Conservation (phyloP, 1,139 yeast species). For the Taphrina sp. region DNA sequence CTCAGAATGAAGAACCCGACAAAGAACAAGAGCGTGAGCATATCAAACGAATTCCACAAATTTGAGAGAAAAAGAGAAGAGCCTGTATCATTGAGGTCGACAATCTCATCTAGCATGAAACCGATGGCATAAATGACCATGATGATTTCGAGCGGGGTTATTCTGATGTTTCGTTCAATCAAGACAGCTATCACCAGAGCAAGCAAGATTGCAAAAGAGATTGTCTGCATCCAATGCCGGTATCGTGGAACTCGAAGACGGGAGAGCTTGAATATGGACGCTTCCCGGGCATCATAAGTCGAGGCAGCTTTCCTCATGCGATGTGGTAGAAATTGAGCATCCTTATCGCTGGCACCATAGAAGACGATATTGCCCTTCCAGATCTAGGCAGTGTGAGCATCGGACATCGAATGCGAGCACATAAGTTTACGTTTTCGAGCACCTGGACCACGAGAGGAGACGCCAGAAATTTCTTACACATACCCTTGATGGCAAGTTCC, state of each 20-base stretch:
- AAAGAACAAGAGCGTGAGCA: slow-evolving; percentile 43
- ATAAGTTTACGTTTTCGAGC: slow-evolving; percentile 51
- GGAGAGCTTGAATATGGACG: slow-evolving; percentile 46
- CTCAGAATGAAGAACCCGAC: slow-evolving; percentile 41
- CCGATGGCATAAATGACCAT: slow-evolving; percentile 47
- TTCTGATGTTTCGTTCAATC: slow-evolving; percentile 38
- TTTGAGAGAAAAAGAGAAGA: slow-evolving; percentile 45
- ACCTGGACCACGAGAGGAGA: slow-evolving; percentile 58
- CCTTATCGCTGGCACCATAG: slow-evolving; percentile 47
- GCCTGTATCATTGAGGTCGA: slow-evolving; percentile 46
- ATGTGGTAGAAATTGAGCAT: slow-evolving; percentile 42
- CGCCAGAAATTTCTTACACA: slow-evolving; percentile 56
- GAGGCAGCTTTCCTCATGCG: slow-evolving; percentile 46
- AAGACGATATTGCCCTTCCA: slow-evolving; percentile 55
- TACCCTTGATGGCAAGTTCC: slow-evolving; percentile 56
- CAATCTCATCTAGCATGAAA: slow-evolving; percentile 46
- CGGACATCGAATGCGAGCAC: too few relatives aligned
- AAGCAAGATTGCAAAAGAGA: slow-evolving; percentile 47
- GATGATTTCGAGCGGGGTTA: slow-evolving; percentile 40
- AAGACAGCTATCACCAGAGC: slow-evolving; percentile 43
- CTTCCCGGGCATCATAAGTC: slow-evolving; percentile 45
- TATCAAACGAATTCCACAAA: slow-evolving; percentile 47
- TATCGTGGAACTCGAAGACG: slow-evolving; percentile 47
- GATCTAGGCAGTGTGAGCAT: too few relatives aligned
- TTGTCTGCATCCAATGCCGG: slow-evolving; percentile 47